phyloP scores from a whole-genome alignment of 1,284 basidiomycete species.

The Apiotrichum gracile region DNA sequence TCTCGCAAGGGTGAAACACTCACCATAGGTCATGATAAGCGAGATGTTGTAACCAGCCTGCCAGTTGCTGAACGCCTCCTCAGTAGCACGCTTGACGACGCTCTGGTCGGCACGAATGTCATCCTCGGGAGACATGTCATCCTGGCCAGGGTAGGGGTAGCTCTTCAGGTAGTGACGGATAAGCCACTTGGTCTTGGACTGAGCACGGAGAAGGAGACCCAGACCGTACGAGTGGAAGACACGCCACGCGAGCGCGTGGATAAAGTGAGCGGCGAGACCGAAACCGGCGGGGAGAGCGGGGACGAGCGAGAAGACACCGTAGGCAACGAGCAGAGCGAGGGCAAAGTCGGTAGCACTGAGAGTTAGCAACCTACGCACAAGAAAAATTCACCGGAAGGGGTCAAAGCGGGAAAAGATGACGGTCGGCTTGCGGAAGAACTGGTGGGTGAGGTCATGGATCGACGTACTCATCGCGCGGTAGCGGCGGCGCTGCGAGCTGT shows the following conservation, averaged over 20 bases:
- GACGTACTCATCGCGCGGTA: conserved; percentile 49
- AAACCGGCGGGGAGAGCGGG: conserved; percentile 45
- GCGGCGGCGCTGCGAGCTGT: not conserved
- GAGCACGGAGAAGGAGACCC: conserved; percentile 73
- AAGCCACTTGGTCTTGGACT: conserved; percentile 79
- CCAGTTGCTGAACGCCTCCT: conserved; percentile 93
- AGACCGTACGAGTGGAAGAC: conserved; percentile 84
- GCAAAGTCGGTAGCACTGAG: conserved; percentile 62
- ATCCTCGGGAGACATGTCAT: conserved; percentile 30
- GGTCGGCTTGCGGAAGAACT: conserved; percentile 84
- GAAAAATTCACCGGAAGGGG: conserved; percentile 61
- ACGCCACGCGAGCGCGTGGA: conserved; percentile 80
- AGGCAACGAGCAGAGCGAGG: conserved; percentile 57
- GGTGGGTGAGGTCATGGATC: conserved; percentile 82
- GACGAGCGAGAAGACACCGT: conserved; percentile 52
- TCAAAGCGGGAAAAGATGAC: conserved; percentile 79
- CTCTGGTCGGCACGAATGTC: conserved; percentile 50
- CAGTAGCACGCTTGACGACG: conserved; percentile 62
- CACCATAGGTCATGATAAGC: conserved; percentile 90
- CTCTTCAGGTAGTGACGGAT: conserved; percentile 91
- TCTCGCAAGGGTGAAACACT: conserved; percentile 28
- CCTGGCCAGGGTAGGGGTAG: conserved; percentile 63
- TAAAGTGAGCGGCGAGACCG: conserved; percentile 62
- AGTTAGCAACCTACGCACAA: not conserved
- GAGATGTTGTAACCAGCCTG: conserved; percentile 88